Percentiles rank a stretch among this genome's conserved stretches.
Conservation (phyloP, 352 stramenopile genomes). For the Phytophthora crassamura region DNA sequence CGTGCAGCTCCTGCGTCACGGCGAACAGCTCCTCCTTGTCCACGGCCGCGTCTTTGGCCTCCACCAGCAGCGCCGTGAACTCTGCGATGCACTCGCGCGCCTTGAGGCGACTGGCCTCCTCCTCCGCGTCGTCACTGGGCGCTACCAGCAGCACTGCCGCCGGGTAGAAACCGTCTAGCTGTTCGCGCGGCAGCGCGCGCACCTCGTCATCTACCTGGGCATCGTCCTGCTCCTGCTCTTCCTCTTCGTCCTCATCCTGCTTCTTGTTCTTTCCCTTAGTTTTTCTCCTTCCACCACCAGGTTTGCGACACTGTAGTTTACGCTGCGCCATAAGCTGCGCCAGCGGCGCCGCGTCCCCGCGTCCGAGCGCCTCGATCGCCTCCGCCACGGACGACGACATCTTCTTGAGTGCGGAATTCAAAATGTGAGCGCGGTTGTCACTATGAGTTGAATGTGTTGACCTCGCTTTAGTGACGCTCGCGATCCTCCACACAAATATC, state of each 20-base stretch:
- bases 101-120: constrained; percentile 41
- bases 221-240: constrained; percentile 11
- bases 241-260: constrained; percentile 17
- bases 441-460: not conserved
- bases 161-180: constrained; percentile 64
- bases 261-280: constrained; percentile 37
- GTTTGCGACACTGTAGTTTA: constrained; percentile 37
- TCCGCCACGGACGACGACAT: constrained; percentile 35
- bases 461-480: no score
- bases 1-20: constrained; percentile 70
- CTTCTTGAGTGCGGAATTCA: constrained; percentile 23
- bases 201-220: constrained; percentile 61
- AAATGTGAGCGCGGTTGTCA: constrained; percentile 20
- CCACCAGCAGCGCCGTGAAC: constrained; percentile 67
- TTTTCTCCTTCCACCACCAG: constrained; percentile 28
- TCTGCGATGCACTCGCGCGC: constrained; percentile 51
- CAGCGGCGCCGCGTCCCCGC: constrained; percentile 43
- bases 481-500: no score
- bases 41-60: constrained; percentile 57
- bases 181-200: constrained; percentile 48
- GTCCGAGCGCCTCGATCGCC: constrained; percentile 50
- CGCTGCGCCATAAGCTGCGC: constrained; percentile 43
- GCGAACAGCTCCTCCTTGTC: constrained; percentile 66
- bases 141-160: constrained; percentile 42
- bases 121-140: constrained; percentile 34